A percentile compares a stretch with the other conserved stretches of the same genome.
Evolutionary conservation across 1,284 basidiomycete species (phyloP).

Genomic region (Tilletia setariae): DNA sequence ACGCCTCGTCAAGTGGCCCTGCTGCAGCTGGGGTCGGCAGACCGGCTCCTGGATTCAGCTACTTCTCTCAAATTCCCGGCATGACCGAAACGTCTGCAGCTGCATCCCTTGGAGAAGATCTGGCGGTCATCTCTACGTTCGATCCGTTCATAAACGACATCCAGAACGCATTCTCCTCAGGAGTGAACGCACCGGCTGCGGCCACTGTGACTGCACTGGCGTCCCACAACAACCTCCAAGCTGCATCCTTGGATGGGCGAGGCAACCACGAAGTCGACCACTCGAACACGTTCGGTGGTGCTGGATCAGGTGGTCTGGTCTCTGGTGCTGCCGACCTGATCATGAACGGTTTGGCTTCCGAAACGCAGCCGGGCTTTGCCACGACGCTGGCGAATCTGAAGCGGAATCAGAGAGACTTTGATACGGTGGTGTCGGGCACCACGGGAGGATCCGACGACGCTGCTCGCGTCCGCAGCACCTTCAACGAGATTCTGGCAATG

Average conservation of each 20-base stretch:
- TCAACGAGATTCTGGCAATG: background rate
- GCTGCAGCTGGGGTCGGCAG: background rate
- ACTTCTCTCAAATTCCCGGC: background rate
- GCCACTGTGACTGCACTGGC: background rate
- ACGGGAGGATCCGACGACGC: background rate
- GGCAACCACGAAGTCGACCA: conserved; percentile 12
- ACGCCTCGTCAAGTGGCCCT: background rate
- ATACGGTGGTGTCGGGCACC: background rate
- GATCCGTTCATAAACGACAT: background rate
- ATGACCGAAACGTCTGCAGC: background rate
- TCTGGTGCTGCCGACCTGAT: conserved; percentile 23
- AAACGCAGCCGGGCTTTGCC: background rate
- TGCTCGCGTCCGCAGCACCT: background rate
- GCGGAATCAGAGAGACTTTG: background rate
- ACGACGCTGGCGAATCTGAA: background rate
- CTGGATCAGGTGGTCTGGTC: conserved; percentile 22
- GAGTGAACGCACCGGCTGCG: background rate
- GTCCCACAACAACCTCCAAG: too few relatives aligned
- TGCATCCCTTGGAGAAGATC: background rate
- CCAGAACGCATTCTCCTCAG: background rate
- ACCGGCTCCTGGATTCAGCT: background rate
- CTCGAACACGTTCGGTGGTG: conserved; percentile 23
- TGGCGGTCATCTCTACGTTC: background rate
- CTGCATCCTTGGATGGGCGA: background rate
- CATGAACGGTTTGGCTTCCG: conserved; percentile 20